phyloP scores from a whole-genome alignment of 1,139 yeast species.

The Suhomyces ambrosiae region DNA sequence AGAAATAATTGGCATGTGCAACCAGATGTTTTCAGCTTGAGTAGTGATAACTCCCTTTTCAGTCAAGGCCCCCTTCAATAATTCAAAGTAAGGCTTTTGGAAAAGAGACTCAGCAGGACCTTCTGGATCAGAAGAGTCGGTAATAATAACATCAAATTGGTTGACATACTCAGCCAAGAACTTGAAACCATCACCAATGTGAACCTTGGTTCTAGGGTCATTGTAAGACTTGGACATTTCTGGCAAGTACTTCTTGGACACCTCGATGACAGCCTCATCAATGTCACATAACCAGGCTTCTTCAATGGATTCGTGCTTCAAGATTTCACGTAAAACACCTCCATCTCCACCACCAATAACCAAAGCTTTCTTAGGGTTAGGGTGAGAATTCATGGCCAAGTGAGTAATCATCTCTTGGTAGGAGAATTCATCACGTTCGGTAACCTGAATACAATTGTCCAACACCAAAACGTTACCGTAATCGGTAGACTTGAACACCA shows the following conservation, averaged over 20 bases:
- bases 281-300: slow-evolving; percentile 89
- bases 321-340: slow-evolving; percentile 89
- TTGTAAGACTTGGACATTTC: slow-evolving; percentile 77
- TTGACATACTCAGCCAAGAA: slow-evolving; percentile 71
- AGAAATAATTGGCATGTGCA: slow-evolving; percentile 77
- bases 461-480: slow-evolving; percentile 90
- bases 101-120: slow-evolving; percentile 93
- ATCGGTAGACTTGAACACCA: slow-evolving; percentile 83
- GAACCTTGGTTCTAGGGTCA: slow-evolving; percentile 80
- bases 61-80: slow-evolving; percentile 77
- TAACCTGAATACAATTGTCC: slow-evolving; percentile 89
- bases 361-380: slow-evolving; percentile 83
- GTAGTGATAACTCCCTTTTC: slow-evolving; percentile 88
- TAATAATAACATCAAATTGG: slow-evolving; percentile 85
- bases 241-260: slow-evolving; percentile 81
- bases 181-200: slow-evolving; percentile 91
- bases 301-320: slow-evolving; percentile 81
- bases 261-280: slow-evolving; percentile 84
- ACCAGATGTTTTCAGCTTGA: slow-evolving; percentile 90
- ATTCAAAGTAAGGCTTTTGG: slow-evolving; percentile 82
- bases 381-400: slow-evolving; percentile 85
- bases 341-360: slow-evolving; percentile 98
- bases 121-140: slow-evolving; percentile 95
- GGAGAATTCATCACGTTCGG: slow-evolving; percentile 93
- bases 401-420: slow-evolving; percentile 96